Evolutionary conservation across 345 rosid species (phyloP), one percentile per base, ranked within the genome.

Genomic region (Salix viminalis): DNA sequence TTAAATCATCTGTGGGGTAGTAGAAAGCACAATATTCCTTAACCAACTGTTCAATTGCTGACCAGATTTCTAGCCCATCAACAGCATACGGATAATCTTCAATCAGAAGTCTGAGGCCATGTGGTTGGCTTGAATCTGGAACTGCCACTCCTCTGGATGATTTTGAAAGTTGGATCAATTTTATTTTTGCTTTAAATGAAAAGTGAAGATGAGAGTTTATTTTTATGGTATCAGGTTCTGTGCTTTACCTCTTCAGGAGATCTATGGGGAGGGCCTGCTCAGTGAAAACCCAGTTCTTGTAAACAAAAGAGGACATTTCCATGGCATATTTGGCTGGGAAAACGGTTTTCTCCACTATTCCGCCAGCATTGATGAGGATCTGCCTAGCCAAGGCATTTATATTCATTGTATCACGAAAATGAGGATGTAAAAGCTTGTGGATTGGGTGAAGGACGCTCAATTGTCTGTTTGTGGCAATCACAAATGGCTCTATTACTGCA

Each of bases 11-110:
- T 23, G 84, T 82, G 16, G 81, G 83, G 83, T 96, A 96, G 83
- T 96, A 93, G 79, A 85, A 73, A 23, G 86, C 70, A 75, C 99
- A 96, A 68, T 93, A 96, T 71, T 93, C 97, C 36, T 54, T 80
- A 19, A 91, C 97, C 97, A 98, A 93, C 13, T 83, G 87, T 70
- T 91, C 86, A 46, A 96, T 96, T 60, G 98, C 96, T 16, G 92
- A 86, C 98, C 98, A 96, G 26, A 96, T 86, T 79, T 91, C 96
- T 62, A 96, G 83, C 69, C 99, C 99, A 61, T 96, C 99, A 0
- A 93, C 97, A 2, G 97, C 99, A 42, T 83, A 93, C 0, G 99
- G 99, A 73, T 93, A 96, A 76, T 96, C 99, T 77, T 87, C 86
- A 18, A 93, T 96, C 42, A 93, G 73, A 75, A 96, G 97, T 76